Percentiles rank a stretch among this genome's conserved stretches.
These are phyloP conservation scores for Tolypocladium inflatum DNA, from an alignment of 2,329 filamentous ascomycete genomes.

Conservation along the genomic window DNA sequence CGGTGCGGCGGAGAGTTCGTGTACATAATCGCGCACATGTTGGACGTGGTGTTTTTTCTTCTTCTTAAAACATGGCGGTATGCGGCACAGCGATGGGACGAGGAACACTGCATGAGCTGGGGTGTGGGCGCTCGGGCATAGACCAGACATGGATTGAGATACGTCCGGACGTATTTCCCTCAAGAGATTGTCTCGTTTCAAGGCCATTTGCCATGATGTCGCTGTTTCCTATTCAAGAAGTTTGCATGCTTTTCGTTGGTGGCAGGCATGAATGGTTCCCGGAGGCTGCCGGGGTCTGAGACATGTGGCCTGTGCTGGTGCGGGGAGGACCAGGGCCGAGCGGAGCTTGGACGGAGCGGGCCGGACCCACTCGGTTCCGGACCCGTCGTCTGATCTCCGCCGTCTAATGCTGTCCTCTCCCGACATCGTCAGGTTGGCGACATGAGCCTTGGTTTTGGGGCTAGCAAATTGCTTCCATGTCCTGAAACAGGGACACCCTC, in stretches of 20 bases:
- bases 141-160: not conserved
- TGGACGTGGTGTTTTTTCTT: not conserved
- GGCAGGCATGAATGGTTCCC: not conserved
- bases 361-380: not conserved
- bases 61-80: too few species aligned
- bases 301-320: not conserved
- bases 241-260: not conserved
- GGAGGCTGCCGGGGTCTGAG: not conserved
- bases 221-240: not conserved
- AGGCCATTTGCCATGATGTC: not conserved
- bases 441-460: too few species aligned
- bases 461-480: too few species aligned
- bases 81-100: too few species aligned
- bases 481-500: too few species aligned
- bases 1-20: not conserved
- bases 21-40: not conserved
- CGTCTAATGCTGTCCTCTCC: too few species aligned
- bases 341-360: not conserved
- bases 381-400: not conserved
- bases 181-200: not conserved
- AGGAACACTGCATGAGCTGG: not conserved
- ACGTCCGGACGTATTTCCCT: not conserved
- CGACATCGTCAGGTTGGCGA: too few species aligned
- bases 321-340: not conserved
- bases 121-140: not conserved